phyloP scores from a whole-genome alignment of 257 asterid species.

The Rauvolfia tetraphylla region DNA sequence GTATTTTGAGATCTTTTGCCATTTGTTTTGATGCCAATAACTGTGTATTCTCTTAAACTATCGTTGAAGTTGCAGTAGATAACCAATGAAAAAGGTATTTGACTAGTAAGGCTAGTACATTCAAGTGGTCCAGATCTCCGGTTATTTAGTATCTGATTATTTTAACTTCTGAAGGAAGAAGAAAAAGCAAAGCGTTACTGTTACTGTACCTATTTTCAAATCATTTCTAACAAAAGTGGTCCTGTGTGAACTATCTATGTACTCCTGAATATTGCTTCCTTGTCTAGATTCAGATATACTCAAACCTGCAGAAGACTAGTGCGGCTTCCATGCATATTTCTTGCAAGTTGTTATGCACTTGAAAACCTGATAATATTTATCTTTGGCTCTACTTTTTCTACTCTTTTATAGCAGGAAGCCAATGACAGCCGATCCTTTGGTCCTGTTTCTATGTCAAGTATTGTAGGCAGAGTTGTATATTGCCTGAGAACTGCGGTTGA shows the following conservation, averaged over 20 bases:
- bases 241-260: neutral
- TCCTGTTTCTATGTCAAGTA: constrained; percentile 62
- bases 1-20: neutral
- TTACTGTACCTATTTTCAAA: neutral
- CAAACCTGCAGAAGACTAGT: neutral
- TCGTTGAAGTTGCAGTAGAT: neutral
- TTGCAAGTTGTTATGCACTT: neutral
- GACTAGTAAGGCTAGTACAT: neutral
- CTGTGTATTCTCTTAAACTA: neutral
- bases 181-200: neutral
- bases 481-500: constrained; percentile 71
- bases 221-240: neutral
- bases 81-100: neutral
- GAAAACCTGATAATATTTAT: neutral
- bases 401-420: constrained; percentile 55
- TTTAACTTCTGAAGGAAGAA: neutral
- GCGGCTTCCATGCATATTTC: neutral
- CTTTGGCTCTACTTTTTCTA: constrained; percentile 5
- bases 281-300: neutral
- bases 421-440: constrained; percentile 84
- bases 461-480: constrained; percentile 76
- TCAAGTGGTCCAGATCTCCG: neutral
- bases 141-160: neutral
- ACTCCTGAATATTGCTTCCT: neutral
- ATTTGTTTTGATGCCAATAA: neutral